Evolutionary conservation across 208 protist genomes (phyloP).

Genomic region (Sergeia podlipaevii): DNA sequence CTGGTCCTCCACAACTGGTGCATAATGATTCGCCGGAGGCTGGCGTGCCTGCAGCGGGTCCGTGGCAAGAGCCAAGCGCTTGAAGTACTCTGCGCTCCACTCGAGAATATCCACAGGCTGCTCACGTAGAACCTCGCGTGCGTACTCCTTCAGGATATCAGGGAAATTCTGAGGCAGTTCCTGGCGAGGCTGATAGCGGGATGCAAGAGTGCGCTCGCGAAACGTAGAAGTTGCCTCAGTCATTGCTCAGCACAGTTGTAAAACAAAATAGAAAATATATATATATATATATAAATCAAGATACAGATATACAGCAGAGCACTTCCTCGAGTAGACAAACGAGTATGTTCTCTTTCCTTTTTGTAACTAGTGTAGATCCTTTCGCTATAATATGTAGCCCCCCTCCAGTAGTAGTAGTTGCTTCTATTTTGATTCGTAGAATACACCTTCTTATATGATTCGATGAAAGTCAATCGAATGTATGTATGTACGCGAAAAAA

Average conservation of each 20-base stretch:
- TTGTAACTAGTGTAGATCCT: no score
- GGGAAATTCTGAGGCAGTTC: conserved; percentile 85
- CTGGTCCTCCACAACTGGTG: conserved; percentile 32
- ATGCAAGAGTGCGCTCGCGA: conserved; percentile 79
- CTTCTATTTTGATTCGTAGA: no score
- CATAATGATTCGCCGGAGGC: conserved; percentile 31
- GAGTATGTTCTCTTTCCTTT: no score
- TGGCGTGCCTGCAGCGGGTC: conserved; percentile 48
- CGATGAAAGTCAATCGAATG: background rate
- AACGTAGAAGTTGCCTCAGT: conserved; percentile 43
- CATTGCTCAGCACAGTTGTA: conserved; percentile 1
- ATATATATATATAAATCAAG: conserved; percentile 12
- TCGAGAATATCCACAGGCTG: conserved; percentile 90
- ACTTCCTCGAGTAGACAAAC: no score
- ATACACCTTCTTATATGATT: background rate
- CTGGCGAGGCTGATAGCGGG: conserved; percentile 86
- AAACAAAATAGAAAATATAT: no score
- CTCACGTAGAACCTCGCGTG: conserved; percentile 88
- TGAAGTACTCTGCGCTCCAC: conserved; percentile 93
- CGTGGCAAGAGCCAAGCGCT: conserved; percentile 70
- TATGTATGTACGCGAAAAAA: background rate
- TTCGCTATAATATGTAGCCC: no score
- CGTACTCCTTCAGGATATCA: conserved; percentile 89
- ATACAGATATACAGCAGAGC: background rate
- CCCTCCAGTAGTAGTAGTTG: no score